phyloP scores from a whole-genome alignment of 2,329 filamentous ascomycete species.

The Fusarium tanahbumbuense region DNA sequence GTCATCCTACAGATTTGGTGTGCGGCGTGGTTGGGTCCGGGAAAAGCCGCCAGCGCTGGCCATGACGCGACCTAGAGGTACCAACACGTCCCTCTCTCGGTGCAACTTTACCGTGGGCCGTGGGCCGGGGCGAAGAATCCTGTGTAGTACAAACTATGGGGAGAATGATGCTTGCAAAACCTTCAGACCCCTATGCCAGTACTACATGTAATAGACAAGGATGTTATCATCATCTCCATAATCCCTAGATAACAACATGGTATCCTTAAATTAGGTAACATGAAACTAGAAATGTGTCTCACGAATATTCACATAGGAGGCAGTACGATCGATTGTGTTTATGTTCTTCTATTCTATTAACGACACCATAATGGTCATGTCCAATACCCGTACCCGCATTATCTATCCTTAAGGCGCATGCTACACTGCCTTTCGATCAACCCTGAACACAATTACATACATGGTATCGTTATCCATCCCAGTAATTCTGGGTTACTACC shows the following conservation, averaged over 20 bases:
- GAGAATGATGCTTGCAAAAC: neutral
- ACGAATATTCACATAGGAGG: neutral
- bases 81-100: slow-evolving; percentile 1
- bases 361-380: neutral
- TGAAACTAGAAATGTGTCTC: neutral
- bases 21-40: slow-evolving; percentile 29
- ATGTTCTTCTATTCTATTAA: slow-evolving; percentile 26
- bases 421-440: slow-evolving; percentile 7
- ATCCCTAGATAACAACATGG: neutral
- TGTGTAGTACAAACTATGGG: neutral
- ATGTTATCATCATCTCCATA: neutral
- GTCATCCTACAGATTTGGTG: slow-evolving; percentile 10
- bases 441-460: slow-evolving; percentile 27
- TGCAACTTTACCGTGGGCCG: slow-evolving; percentile 11
- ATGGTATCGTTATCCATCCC: slow-evolving; percentile 35
- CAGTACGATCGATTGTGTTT: neutral
- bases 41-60: slow-evolving; percentile 24
- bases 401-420: neutral
- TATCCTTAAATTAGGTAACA: neutral
- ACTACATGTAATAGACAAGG: neutral
- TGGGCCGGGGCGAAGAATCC: slow-evolving; percentile 3
- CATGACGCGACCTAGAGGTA: slow-evolving; percentile 8
- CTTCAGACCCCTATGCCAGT: neutral
- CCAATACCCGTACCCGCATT: neutral
- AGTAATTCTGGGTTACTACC: slow-evolving; percentile 13